Percentiles rank a stretch among this genome's conserved stretches.
Conservation (phyloP, 129 eudicot species). For the Chrysanthemum makinoi region DNA sequence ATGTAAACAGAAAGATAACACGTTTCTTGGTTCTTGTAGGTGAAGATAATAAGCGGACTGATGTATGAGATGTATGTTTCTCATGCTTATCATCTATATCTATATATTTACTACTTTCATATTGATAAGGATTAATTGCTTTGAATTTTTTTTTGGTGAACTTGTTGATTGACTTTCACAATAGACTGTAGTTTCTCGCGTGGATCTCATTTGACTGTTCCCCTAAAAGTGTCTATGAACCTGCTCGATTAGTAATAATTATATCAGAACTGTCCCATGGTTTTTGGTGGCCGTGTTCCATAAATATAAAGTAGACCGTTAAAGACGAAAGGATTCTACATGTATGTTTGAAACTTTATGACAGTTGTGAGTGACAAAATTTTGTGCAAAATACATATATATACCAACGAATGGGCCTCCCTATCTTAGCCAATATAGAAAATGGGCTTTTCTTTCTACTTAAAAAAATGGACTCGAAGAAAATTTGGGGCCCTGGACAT, state of each 20-base stretch:
- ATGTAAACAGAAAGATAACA: constrained; percentile 11
- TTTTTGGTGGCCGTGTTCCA: too few species aligned
- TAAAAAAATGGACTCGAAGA: too few species aligned
- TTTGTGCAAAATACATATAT: too few species aligned
- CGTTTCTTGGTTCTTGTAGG: constrained; percentile 48
- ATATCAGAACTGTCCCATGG: too few species aligned
- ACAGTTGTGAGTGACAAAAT: too few species aligned
- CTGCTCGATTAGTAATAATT: too few species aligned
- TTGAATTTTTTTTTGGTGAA: neutral
- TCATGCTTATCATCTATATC: neutral
- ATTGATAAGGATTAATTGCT: neutral
- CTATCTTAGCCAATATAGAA: too few species aligned
- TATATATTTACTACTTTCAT: neutral
- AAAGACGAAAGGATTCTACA: neutral
- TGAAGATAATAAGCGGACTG: constrained; percentile 40
- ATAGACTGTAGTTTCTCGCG: neutral
- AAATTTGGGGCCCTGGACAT: constrained; percentile 3
- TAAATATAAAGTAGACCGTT: too few species aligned
- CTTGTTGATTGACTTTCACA: neutral
- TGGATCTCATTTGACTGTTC: neutral
- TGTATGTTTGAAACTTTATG: neutral
- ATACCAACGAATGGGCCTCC: too few species aligned
- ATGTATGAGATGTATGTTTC: constrained; percentile 47
- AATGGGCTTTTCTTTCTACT: too few species aligned
- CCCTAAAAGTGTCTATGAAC: neutral